phyloP scores from a whole-genome alignment of 805 yeast genomes.

The Nakazawaea wickerhamii region DNA sequence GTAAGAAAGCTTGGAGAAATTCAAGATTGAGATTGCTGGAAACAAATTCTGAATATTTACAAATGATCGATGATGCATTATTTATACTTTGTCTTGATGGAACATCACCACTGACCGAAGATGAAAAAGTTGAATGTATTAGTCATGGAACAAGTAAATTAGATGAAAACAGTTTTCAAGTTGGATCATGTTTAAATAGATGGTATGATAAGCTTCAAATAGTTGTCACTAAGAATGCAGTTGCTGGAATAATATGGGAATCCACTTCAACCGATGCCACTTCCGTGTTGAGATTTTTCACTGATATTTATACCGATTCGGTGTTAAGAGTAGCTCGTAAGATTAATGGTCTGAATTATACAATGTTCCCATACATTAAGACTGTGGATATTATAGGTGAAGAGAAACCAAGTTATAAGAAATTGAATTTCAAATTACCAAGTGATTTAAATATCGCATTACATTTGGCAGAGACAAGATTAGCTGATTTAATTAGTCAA shows the following conservation, averaged over 20 bases:
- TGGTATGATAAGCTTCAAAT: conserved; percentile 57
- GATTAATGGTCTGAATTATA: conserved; percentile 52
- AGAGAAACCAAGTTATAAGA: conserved; percentile 30
- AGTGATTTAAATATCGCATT: conserved; percentile 43
- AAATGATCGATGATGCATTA: conserved; percentile 41
- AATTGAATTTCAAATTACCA: conserved; percentile 32
- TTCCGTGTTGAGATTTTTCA: conserved; percentile 48
- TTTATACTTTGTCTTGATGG: conserved; percentile 48
- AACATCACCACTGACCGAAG: conserved; percentile 39
- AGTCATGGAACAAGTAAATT: conserved; percentile 47
- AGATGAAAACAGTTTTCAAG: conserved; percentile 41
- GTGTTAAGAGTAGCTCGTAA: conserved; percentile 51
- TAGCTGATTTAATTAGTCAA: conserved; percentile 53
- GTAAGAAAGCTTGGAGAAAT: conserved; percentile 41
- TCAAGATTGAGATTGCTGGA: conserved; percentile 37
- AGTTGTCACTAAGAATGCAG: conserved; percentile 48
- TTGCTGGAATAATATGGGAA: conserved; percentile 58
- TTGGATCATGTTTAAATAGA: conserved; percentile 53
- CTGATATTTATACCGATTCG: conserved; percentile 55
- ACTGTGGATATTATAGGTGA: conserved; percentile 28
- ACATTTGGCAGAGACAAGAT: conserved; percentile 52
- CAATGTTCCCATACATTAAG: conserved; percentile 40
- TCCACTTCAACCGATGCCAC: conserved; percentile 54
- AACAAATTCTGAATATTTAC: conserved; percentile 32
- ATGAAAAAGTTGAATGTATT: conserved; percentile 42